These are phyloP conservation scores for Tulasnella sp. DNA, from an alignment of 768 basidiomycete genomes.

Conservation along the genomic window DNA sequence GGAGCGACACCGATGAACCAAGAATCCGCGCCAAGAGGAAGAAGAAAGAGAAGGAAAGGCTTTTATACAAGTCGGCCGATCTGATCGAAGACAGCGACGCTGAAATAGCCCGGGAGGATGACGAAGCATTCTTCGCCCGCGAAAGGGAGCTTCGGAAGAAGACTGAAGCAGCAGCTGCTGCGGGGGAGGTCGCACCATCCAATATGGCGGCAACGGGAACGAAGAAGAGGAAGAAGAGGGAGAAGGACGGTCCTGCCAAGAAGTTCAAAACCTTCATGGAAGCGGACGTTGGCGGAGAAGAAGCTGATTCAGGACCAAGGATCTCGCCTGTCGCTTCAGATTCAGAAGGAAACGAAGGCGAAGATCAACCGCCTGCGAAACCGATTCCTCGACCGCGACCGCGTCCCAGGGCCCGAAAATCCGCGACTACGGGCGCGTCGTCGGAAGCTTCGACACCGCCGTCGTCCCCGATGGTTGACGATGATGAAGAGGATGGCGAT, in stretches of 20 bases:
- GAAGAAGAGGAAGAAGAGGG: conserved; percentile 52
- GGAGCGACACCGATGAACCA: conserved; percentile 36
- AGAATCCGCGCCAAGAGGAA: conserved; percentile 40
- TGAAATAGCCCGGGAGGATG: conserved; percentile 75
- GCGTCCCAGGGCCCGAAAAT: background rate
- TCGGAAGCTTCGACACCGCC: background rate
- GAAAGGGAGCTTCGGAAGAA: conserved; percentile 57
- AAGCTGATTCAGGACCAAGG: background rate
- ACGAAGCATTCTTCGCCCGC: conserved; percentile 75
- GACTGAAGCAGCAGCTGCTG: conserved; percentile 43
- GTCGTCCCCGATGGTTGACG: background rate
- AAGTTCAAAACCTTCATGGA: conserved; percentile 18
- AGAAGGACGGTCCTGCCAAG: conserved; percentile 12
- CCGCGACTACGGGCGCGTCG: background rate
- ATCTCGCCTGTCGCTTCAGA: background rate
- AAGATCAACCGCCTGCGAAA: background rate
- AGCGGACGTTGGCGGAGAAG: background rate
- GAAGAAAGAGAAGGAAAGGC: conserved; percentile 60
- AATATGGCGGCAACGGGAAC: conserved; percentile 51
- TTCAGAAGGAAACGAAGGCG: conserved; percentile 9
- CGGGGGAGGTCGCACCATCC: conserved; percentile 41
- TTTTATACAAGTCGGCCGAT: conserved; percentile 80
- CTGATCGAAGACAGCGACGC: conserved; percentile 90
- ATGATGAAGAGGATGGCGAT: background rate
- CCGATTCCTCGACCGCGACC: conserved; percentile 11